Evolutionary conservation across 1,284 basidiomycete species (phyloP).

Genomic region (Meripilus lineatus): DNA sequence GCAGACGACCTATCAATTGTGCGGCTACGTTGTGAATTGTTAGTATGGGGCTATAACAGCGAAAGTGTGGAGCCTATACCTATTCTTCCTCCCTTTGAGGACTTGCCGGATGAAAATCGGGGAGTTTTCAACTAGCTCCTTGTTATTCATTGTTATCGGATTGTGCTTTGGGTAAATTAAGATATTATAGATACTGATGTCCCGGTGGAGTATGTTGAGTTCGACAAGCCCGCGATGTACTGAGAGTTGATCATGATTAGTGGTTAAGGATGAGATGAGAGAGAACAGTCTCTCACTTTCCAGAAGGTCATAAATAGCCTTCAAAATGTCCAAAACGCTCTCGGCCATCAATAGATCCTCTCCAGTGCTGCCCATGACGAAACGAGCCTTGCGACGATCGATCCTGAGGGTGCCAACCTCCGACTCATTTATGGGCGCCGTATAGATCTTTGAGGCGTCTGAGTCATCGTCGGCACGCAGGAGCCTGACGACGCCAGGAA

Average conservation of each 20-base stretch:
- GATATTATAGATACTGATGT: constrained; percentile 11
- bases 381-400: neutral
- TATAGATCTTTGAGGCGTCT: neutral
- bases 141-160: neutral
- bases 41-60: no score
- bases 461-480: neutral
- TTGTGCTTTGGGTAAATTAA: constrained; percentile 10
- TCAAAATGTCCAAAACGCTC: neutral
- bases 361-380: neutral
- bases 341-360: neutral
- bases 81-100: neutral
- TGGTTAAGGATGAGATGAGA: neutral
- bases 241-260: neutral
- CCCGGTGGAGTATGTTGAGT: constrained; percentile 6
- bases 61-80: no score
- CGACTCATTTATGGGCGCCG: neutral
- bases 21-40: no score
- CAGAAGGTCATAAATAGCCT: neutral
- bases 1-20: no score
- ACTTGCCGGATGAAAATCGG: neutral
- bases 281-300: neutral
- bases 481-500: neutral
- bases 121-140: neutral
- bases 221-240: constrained; percentile 7
- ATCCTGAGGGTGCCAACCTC: neutral